Conservation (phyloP, 257 asterid species). For the Linderniella brevidens region DNA sequence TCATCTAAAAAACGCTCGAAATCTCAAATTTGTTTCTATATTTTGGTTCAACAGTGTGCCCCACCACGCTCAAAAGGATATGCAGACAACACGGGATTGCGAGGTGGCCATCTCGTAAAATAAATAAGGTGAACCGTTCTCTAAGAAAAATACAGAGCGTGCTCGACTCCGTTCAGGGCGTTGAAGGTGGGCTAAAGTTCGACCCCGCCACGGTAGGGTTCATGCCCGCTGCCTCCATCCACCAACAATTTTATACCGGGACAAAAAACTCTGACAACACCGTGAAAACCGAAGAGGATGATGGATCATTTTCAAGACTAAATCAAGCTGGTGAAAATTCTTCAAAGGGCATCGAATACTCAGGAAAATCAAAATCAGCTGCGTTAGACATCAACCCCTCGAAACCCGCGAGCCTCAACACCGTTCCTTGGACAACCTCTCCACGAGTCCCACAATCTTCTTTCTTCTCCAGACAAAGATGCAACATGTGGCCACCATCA, state of each 20-base stretch:
- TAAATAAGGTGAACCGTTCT: conserved; percentile 65
- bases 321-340: conserved; percentile 23
- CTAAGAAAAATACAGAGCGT: conserved; percentile 43
- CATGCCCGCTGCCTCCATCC: conserved; percentile 18
- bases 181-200: conserved; percentile 43
- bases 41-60: conserved; percentile 35
- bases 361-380: conserved; percentile 18
- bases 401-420: conserved; percentile 15
- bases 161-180: conserved; percentile 57
- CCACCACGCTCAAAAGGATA: conserved; percentile 72
- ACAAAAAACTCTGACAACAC: conserved; percentile 6
- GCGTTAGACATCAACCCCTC: conserved; percentile 19
- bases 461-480: conserved; percentile 9
- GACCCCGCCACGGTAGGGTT: conserved; percentile 34
- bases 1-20: not conserved
- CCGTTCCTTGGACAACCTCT: conserved; percentile 17
- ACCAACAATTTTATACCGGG: conserved; percentile 13
- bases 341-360: conserved; percentile 11
- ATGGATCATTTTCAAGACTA: no score
- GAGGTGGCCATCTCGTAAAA: conserved; percentile 86
- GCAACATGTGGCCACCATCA: not conserved
- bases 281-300: not conserved
- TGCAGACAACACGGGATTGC: conserved; percentile 66
- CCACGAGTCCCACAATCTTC: conserved; percentile 11
- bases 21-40: not conserved